phyloP scores from a whole-genome alignment of 2,329 filamentous ascomycete genomes.

The Penicillium sp. region DNA sequence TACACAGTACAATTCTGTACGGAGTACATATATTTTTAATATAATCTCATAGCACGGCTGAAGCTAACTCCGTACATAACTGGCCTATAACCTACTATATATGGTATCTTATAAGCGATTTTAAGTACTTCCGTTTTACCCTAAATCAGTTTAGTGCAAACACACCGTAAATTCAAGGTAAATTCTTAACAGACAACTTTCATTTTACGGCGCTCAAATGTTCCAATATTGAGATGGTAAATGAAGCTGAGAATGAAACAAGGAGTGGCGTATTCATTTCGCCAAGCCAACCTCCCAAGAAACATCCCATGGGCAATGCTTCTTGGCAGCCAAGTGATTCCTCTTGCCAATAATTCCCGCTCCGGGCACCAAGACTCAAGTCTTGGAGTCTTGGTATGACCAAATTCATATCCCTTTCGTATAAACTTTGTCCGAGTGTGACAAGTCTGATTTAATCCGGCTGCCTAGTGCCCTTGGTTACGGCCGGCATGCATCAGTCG shows the following conservation, averaged over 20 bases:
- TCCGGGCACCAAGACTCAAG: slow-evolving; percentile 17
- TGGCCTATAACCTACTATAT: not conserved
- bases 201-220: not conserved
- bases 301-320: slow-evolving; percentile 14
- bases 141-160: slow-evolving; percentile 1
- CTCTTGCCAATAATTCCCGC: slow-evolving; percentile 28
- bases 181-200: not conserved
- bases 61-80: not conserved
- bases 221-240: not conserved
- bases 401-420: slow-evolving; percentile 1
- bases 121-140: not conserved
- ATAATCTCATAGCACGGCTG: not conserved
- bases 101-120: not conserved
- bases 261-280: not conserved
- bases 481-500: slow-evolving; percentile 1
- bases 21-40: not conserved
- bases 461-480: slow-evolving; percentile 7
- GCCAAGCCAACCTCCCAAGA: slow-evolving; percentile 19
- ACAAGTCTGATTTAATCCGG: slow-evolving; percentile 4
- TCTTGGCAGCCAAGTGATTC: slow-evolving; percentile 30
- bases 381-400: slow-evolving; percentile 19
- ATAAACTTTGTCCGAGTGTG: not conserved
- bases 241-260: not conserved
- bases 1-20: not conserved
- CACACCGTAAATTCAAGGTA: not conserved